Evolutionary conservation across 495 filamentous ascomycete genomes (phyloP).

Genomic region (Trichoderma asperelloides): DNA sequence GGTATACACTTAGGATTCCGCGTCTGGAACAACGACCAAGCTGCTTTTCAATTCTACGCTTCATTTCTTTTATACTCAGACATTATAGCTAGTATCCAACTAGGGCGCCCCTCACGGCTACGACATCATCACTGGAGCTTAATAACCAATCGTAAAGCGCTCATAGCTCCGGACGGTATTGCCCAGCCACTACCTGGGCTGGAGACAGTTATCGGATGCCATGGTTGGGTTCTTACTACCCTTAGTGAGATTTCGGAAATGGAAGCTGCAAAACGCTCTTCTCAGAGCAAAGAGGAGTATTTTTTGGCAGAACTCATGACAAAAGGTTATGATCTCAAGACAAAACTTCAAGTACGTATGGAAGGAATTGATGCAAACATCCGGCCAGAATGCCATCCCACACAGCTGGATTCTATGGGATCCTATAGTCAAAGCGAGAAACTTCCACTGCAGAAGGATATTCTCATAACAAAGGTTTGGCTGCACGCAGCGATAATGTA

Average conservation of each 20-base stretch:
- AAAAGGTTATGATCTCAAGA: background rate
- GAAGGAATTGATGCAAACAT: background rate
- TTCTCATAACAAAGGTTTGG: background rate
- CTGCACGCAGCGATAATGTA: background rate
- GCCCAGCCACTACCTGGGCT: background rate
- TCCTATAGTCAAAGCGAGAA: background rate
- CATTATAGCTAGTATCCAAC: background rate
- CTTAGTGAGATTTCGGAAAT: background rate
- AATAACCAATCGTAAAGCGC: background rate
- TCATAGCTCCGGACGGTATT: background rate
- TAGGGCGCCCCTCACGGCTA: background rate
- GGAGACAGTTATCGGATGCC: background rate
- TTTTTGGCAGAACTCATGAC: background rate
- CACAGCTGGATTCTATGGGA: background rate
- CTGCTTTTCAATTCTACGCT: background rate
- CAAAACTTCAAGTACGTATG: background rate
- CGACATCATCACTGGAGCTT: background rate
- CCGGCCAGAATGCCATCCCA: background rate
- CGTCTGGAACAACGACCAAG: background rate
- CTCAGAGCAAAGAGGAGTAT: background rate
- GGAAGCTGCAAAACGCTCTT: background rate
- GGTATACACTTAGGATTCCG: background rate
- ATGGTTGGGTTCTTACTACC: background rate
- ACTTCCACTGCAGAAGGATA: background rate
- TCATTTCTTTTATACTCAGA: background rate